These are phyloP conservation scores for Boletus sp. DNA, from an alignment of 1,284 basidiomycete genomes.

Conservation along the genomic window DNA sequence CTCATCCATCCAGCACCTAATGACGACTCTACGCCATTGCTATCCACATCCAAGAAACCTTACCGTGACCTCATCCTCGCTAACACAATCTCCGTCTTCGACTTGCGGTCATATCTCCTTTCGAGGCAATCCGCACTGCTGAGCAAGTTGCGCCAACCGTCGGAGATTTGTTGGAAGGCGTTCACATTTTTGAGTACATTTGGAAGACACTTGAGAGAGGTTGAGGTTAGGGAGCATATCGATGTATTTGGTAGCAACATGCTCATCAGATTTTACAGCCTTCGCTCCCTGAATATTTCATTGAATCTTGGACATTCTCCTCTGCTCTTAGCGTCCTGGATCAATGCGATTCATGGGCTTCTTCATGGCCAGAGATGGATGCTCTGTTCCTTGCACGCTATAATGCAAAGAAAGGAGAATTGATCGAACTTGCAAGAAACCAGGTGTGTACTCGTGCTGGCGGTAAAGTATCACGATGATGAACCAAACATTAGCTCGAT, in stretches of 20 bases:
- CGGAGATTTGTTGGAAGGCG: slow-evolving; percentile 68
- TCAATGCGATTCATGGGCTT: slow-evolving; percentile 78
- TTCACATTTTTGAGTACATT: slow-evolving; percentile 79
- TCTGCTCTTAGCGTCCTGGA: slow-evolving; percentile 86
- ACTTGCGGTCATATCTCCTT: slow-evolving; percentile 91
- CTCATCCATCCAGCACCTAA: slow-evolving; percentile 68
- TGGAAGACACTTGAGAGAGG: slow-evolving; percentile 70
- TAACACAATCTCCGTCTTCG: slow-evolving; percentile 91
- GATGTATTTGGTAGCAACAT: background rate
- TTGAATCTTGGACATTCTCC: slow-evolving; percentile 95
- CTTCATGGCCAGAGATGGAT: slow-evolving; percentile 43
- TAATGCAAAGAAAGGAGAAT: slow-evolving; percentile 75
- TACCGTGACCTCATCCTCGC: slow-evolving; percentile 89
- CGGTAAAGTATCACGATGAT: slow-evolving; percentile 2
- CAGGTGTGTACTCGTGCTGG: slow-evolving; percentile 53
- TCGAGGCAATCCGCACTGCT: slow-evolving; percentile 82
- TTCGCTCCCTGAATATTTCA: slow-evolving; percentile 74
- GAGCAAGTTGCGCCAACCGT: slow-evolving; percentile 66
- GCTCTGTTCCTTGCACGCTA: slow-evolving; percentile 47
- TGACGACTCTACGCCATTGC: slow-evolving; percentile 81
- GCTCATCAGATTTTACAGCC: slow-evolving; percentile 42
- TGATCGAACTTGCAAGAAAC: slow-evolving; percentile 76
- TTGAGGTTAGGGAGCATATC: slow-evolving; percentile 55
- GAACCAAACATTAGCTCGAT: slow-evolving; percentile 60
- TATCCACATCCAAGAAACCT: slow-evolving; percentile 80